Conservation (phyloP, 2,329 filamentous ascomycete genomes). For the Trichoderma sp. region DNA sequence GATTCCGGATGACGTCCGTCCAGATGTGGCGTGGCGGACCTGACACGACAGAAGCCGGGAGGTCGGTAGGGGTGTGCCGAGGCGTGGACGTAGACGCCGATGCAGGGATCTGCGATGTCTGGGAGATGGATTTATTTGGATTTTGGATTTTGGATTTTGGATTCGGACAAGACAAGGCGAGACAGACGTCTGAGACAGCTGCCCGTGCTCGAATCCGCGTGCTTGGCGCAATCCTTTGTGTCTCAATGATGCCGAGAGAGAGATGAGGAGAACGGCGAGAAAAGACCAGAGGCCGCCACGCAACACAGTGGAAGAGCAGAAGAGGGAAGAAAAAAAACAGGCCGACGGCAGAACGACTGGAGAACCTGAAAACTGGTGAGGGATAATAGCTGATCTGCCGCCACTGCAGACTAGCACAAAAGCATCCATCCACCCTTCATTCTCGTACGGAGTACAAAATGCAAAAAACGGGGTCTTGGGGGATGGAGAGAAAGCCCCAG, state of each 20-base stretch:
- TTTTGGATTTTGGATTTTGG: background rate
- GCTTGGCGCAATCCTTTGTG: background rate
- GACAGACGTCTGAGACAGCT: background rate
- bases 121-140: slow-evolving; percentile 6
- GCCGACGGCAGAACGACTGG: background rate
- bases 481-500: background rate
- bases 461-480: background rate
- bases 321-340: background rate
- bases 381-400: slow-evolving; percentile 17
- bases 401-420: slow-evolving; percentile 17
- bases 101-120: slow-evolving; percentile 17
- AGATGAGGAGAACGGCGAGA: background rate
- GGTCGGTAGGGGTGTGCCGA: slow-evolving; percentile 12
- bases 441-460: slow-evolving; percentile 13
- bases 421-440: background rate
- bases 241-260: background rate
- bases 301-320: background rate
- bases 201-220: background rate
- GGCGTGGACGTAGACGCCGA: slow-evolving; percentile 11
- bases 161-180: background rate
- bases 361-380: background rate
- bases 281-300: background rate
- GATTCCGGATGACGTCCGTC: slow-evolving; percentile 26
- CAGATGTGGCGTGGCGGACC: slow-evolving; percentile 22
- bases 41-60: slow-evolving; percentile 20